These are phyloP conservation scores for Claviceps sp. DNA, from an alignment of 2,329 filamentous ascomycete genomes.

Conservation along the genomic window DNA sequence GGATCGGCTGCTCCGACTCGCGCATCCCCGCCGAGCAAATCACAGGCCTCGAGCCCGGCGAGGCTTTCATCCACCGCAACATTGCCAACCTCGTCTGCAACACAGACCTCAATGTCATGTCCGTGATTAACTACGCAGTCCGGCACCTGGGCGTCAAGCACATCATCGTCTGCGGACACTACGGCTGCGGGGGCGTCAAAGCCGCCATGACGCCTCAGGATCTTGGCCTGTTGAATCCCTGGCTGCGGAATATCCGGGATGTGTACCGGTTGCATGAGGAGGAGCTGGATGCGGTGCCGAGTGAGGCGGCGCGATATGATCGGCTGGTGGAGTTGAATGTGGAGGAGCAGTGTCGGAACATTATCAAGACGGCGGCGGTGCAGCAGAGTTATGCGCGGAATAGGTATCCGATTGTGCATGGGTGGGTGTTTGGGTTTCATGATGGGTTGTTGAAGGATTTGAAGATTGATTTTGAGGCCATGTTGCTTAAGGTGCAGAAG, in stretches of 20 bases:
- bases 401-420: conserved; percentile 56
- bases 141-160: conserved; percentile 68
- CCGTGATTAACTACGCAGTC: conserved; percentile 80
- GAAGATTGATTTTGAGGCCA: conserved; percentile 45
- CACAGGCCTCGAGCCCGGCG: conserved; percentile 69
- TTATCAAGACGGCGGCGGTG: conserved; percentile 71
- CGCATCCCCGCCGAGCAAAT: conserved; percentile 87
- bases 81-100: conserved; percentile 80
- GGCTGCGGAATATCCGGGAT: conserved; percentile 62
- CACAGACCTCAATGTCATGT: conserved; percentile 66
- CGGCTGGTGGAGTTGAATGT: conserved; percentile 79
- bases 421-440: conserved; percentile 59
- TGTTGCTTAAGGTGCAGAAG: conserved; percentile 46
- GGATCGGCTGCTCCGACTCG: conserved; percentile 86
- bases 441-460: conserved; percentile 55
- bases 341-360: conserved; percentile 58
- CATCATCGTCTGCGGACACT: conserved; percentile 68
- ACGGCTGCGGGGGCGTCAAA: conserved; percentile 65
- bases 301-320: conserved; percentile 48
- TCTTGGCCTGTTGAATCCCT: conserved; percentile 57
- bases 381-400: conserved; percentile 54
- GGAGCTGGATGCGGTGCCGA: conserved; percentile 51
- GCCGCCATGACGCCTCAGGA: conserved; percentile 61
- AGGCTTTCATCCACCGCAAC: conserved; percentile 89
- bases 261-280: conserved; percentile 58